phyloP scores from a whole-genome alignment of 2,329 filamentous ascomycete genomes.

The Pyrenochaeta sp. region DNA sequence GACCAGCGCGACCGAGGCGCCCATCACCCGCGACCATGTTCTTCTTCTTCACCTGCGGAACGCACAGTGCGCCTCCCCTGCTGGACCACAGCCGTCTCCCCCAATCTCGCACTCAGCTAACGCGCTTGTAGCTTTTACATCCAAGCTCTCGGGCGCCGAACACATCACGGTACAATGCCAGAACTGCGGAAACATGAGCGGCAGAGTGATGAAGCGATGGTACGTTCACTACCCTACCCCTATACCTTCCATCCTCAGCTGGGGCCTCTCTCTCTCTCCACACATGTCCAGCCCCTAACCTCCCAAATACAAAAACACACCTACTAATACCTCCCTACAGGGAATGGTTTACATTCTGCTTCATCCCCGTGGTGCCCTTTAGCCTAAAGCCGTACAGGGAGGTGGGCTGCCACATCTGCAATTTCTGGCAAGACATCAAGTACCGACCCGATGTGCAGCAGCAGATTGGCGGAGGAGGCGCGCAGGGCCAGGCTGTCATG shows the following conservation, averaged over 20 bases:
- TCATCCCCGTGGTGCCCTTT: conserved; percentile 77
- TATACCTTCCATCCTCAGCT: background rate
- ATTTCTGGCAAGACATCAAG: conserved; percentile 71
- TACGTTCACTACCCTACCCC: background rate
- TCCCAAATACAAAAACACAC: too few species aligned
- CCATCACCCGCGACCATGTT: conserved; percentile 44
- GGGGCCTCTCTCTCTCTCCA: conserved; percentile 1
- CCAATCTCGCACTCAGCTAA: background rate
- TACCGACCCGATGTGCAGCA: conserved; percentile 50
- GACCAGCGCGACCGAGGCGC: conserved; percentile 1
- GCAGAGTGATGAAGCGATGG: conserved; percentile 32
- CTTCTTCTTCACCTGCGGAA: conserved; percentile 62
- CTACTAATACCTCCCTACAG: conserved; percentile 32
- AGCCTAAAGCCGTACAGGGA: conserved; percentile 67
- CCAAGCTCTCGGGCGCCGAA: conserved; percentile 56
- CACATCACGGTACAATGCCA: conserved; percentile 61
- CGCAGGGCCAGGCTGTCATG: conserved; percentile 25
- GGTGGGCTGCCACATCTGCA: conserved; percentile 77
- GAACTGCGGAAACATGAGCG: conserved; percentile 61
- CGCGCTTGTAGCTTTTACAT: conserved; percentile 54
- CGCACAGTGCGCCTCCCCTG: conserved; percentile 53
- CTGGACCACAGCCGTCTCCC: background rate
- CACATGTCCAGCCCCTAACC: too few species aligned
- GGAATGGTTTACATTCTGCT: conserved; percentile 82
- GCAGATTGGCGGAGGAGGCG: conserved; percentile 31